Evolutionary conservation across 2,329 filamentous ascomycete genomes (phyloP), one percentile per base, ranked within the genome.

Genomic region (Fusarium equiseti): DNA sequence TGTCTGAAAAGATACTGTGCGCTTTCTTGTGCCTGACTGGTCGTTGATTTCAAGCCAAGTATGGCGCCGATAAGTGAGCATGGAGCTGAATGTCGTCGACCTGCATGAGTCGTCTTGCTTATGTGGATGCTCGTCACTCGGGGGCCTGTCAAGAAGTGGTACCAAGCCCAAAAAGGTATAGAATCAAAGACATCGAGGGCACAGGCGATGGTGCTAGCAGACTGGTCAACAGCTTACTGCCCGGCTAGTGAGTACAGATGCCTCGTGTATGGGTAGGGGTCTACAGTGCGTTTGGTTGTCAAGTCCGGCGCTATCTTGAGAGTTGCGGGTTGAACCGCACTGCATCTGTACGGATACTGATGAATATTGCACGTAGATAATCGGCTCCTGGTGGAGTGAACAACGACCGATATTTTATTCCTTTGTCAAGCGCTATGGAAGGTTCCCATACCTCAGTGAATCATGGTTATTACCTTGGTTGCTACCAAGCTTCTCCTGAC

Each of bases 321-420:
- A 77, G 75, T 74, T 75, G 75, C 77, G 77, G 77, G 76, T 76
- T 78, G 75, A 78, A 78, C 77, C 77, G 77, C 71, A 62, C 64
- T 78, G 77, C 77, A 78, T 76, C 50, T 50, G 32, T 35, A 32
- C 67, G 64, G 72, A 71, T 43, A 54, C 35, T 45, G 68, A 63
- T 71, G 73, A 73, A 77, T 76, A 74, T 70, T 70, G 73, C 70
- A 62, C 48, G 59, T 63, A 58, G 59, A 35, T 35, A 55, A 65
- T 46, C 55, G 50, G 52, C 63, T 52, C 57, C 45, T 70, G 16
- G 70, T 73, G 73, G 71, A 68, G 57, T 43, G 51, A 49, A 48
- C 50, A 29, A 57, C 40, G 45, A 44, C 38, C 50, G 22, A 68
- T 59, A 27, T 71, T 57, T 54, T 35, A 38, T 54, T 56, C 57